A percentile compares a stretch with the other conserved stretches of the same genome.
phyloP scores from a whole-genome alignment of 148 eudicot genomes.

The Camellia lanceoleosa region DNA sequence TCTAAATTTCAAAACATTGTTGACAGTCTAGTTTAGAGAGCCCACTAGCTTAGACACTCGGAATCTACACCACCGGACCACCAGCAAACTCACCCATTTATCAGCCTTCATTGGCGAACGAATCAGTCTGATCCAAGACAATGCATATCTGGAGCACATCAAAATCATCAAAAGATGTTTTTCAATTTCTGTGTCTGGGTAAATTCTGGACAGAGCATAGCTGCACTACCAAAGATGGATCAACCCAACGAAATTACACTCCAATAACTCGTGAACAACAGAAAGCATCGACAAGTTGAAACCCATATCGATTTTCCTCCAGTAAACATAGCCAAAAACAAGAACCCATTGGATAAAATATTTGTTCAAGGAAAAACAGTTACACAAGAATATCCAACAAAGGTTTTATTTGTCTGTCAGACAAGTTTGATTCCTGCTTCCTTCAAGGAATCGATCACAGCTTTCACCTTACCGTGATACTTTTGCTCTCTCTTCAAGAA shows the following conservation, averaged over 20 bases:
- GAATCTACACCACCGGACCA: too few species aligned
- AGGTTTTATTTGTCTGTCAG: too few species aligned
- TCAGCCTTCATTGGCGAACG: too few species aligned
- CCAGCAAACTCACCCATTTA: too few species aligned
- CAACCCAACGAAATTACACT: not conserved
- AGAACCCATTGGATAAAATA: not conserved
- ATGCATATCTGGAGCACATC: too few species aligned
- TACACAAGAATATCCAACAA: not conserved
- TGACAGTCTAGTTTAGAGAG: too few species aligned
- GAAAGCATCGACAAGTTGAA: not conserved
- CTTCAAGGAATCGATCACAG: conserved; percentile 68
- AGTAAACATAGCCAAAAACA: not conserved
- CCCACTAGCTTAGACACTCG: too few species aligned
- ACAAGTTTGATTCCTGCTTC: conserved; percentile 66
- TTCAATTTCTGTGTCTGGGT: too few species aligned
- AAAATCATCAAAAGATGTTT: too few species aligned
- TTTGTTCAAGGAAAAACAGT: too few species aligned
- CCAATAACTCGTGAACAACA: not conserved
- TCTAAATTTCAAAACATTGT: too few species aligned
- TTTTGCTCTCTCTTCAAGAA: conserved; percentile 68
- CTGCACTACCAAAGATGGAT: not conserved
- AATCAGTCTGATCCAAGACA: too few species aligned
- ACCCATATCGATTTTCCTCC: not conserved
- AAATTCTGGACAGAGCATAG: not conserved
- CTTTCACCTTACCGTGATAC: conserved; percentile 93